Conservation (phyloP, 139 green algal species). For the Micractinium conductrix region DNA sequence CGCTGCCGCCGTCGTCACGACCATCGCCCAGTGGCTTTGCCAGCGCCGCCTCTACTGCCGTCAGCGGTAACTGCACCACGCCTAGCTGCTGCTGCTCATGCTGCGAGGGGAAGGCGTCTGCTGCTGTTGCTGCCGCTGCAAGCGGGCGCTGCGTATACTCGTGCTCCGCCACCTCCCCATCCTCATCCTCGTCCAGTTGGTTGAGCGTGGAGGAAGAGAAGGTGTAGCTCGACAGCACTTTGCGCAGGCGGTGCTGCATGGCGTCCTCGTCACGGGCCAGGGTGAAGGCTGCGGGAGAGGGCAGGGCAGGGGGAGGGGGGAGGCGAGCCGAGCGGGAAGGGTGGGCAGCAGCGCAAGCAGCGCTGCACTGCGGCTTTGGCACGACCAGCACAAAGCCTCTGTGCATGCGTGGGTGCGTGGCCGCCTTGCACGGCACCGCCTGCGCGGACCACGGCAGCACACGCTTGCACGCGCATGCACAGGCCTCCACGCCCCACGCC, state of each 20-base stretch:
- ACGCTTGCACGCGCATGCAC: too few species aligned
- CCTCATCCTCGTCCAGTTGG: not conserved
- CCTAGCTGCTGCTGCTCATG: not conserved
- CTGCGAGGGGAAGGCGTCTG: not conserved
- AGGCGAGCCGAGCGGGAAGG: not conserved
- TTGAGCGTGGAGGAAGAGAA: not conserved
- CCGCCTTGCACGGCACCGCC: not conserved
- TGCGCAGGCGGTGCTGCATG: conserved; percentile 44
- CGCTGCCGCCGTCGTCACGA: too few species aligned
- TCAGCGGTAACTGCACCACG: too few species aligned
- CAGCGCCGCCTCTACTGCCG: too few species aligned
- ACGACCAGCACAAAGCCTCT: not conserved
- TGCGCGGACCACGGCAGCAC: too few species aligned
- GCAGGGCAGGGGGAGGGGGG: not conserved
- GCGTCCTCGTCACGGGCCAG: conserved; percentile 40
- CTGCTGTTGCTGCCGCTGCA: not conserved
- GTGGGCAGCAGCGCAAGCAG: too few species aligned
- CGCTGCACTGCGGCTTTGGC: not conserved
- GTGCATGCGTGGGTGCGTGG: not conserved
- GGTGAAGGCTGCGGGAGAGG: conserved; percentile 8
- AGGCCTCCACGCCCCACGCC: too few species aligned
- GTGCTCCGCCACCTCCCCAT: not conserved
- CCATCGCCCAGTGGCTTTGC: too few species aligned
- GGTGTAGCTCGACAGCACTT: not conserved
- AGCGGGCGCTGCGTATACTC: not conserved